A percentile compares a stretch with the other conserved stretches of the same genome.
Conservation (phyloP, 2,329 filamentous ascomycete genomes). For the Apiospora arundinis region DNA sequence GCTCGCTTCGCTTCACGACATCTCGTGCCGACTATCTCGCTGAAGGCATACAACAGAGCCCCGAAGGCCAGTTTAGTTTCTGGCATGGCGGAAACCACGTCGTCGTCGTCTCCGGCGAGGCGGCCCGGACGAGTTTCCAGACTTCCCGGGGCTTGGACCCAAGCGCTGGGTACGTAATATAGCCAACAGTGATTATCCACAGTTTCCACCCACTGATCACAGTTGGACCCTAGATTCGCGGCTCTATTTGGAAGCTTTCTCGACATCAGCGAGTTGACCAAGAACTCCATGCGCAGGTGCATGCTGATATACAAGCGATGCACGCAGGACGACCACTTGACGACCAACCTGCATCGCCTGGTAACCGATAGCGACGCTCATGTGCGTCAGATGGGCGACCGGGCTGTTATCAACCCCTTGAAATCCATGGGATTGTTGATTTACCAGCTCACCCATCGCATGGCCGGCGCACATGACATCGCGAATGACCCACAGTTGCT, state of each 20-base stretch:
- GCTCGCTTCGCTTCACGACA: conserved; percentile 15
- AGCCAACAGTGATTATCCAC: too few species aligned
- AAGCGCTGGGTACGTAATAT: conserved; percentile 9
- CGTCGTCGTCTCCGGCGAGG: conserved; percentile 21
- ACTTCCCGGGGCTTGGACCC: conserved; percentile 20
- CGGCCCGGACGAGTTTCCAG: conserved; percentile 20
- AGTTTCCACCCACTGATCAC: too few species aligned
- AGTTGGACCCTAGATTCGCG: background rate
- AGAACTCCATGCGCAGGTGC: conserved; percentile 16
- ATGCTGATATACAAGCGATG: conserved; percentile 21
- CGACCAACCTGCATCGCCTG: conserved; percentile 15
- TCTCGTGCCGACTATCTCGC: conserved; percentile 20
- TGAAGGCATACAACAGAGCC: conserved; percentile 7
- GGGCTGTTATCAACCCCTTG: background rate
- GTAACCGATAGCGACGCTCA: conserved; percentile 5
- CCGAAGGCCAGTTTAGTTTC: conserved; percentile 21
- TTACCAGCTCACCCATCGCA: conserved; percentile 22
- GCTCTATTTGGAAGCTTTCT: conserved; percentile 21
- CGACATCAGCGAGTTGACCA: conserved; percentile 21
- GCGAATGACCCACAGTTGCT: conserved; percentile 17
- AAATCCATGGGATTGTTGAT: conserved; percentile 22
- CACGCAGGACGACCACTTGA: conserved; percentile 20
- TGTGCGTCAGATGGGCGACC: background rate
- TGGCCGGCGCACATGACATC: conserved; percentile 20
- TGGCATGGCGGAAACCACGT: conserved; percentile 23